Conservation (phyloP, 1,284 basidiomycete species). For the Ustilago bromivora region DNA sequence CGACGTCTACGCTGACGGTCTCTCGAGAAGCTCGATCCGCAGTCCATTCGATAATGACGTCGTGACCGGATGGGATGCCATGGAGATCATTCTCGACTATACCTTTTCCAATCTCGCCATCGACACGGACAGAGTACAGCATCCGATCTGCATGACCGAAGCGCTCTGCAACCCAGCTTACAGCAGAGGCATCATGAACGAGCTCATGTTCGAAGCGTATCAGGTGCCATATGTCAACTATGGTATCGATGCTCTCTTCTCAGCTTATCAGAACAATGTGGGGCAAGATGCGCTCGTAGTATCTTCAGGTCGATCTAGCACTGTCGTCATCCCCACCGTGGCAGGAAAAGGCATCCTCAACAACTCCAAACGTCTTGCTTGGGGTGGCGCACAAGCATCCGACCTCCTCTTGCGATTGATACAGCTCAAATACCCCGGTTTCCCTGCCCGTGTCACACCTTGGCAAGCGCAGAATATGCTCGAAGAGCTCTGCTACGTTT, state of each 20-base stretch:
- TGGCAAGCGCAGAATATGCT: conserved; percentile 83
- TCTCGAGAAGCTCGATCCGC: conserved; percentile 55
- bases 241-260: conserved; percentile 91
- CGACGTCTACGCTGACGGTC: conserved; percentile 64
- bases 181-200: conserved; percentile 88
- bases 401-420: conserved; percentile 92
- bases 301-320: conserved; percentile 58
- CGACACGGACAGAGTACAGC: conserved; percentile 81
- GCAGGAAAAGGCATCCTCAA: conserved; percentile 59
- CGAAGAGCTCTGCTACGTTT: conserved; percentile 86
- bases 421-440: conserved; percentile 94
- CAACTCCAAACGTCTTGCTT: conserved; percentile 78
- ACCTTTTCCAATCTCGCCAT: conserved; percentile 89
- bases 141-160: conserved; percentile 95
- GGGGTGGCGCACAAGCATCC: conserved; percentile 89
- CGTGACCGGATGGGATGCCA: conserved; percentile 65
- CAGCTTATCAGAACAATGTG: conserved; percentile 75
- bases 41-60: conserved; percentile 66
- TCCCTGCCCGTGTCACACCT: conserved; percentile 75
- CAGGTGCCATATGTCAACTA: conserved; percentile 86
- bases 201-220: conserved; percentile 96
- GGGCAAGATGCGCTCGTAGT: conserved; percentile 61
- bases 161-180: conserved; percentile 88
- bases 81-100: conserved; percentile 91
- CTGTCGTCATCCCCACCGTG: conserved; percentile 62